A percentile compares a stretch with the other conserved stretches of the same genome.
Conservation (phyloP, 495 filamentous ascomycete genomes). For the Trichoderma virens region DNA sequence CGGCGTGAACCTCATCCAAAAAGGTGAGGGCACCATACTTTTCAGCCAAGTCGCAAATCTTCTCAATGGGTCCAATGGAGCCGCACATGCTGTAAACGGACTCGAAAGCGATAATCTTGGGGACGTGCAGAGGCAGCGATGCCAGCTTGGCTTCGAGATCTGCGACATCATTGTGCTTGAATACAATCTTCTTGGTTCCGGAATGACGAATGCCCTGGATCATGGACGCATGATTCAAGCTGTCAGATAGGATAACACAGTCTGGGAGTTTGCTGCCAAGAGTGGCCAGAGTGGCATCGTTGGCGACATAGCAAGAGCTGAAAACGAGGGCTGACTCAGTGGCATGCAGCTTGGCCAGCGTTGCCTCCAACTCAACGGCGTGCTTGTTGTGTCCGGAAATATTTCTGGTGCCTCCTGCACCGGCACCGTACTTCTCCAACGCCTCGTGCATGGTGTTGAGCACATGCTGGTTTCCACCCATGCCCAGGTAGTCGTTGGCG, state of each 20-base stretch:
- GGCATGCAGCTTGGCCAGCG: slow-evolving; percentile 79
- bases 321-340: slow-evolving; percentile 91
- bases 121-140: slow-evolving; percentile 69
- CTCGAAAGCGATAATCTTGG: slow-evolving; percentile 98
- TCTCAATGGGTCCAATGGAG: slow-evolving; percentile 88
- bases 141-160: slow-evolving; percentile 90
- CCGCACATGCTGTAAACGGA: slow-evolving; percentile 99
- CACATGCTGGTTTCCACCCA: slow-evolving; percentile 87
- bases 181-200: slow-evolving; percentile 91
- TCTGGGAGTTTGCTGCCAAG: slow-evolving; percentile 91
- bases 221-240: slow-evolving; percentile 96
- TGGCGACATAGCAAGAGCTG: slow-evolving; percentile 94
- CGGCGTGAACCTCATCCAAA: slow-evolving; percentile 95
- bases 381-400: slow-evolving; percentile 98
- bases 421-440: slow-evolving; percentile 88
- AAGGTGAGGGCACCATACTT: slow-evolving; percentile 98
- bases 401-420: slow-evolving; percentile 91
- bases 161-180: slow-evolving; percentile 91
- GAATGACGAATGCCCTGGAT: slow-evolving; percentile 98
- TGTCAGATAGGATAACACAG: slow-evolving; percentile 93
- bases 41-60: slow-evolving; percentile 91
- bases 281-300: slow-evolving; percentile 94
- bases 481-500: slow-evolving; percentile 97
- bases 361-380: slow-evolving; percentile 75
- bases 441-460: slow-evolving; percentile 90